Conservation (phyloP, 148 eudicot species). For the Spergularia marina region DNA sequence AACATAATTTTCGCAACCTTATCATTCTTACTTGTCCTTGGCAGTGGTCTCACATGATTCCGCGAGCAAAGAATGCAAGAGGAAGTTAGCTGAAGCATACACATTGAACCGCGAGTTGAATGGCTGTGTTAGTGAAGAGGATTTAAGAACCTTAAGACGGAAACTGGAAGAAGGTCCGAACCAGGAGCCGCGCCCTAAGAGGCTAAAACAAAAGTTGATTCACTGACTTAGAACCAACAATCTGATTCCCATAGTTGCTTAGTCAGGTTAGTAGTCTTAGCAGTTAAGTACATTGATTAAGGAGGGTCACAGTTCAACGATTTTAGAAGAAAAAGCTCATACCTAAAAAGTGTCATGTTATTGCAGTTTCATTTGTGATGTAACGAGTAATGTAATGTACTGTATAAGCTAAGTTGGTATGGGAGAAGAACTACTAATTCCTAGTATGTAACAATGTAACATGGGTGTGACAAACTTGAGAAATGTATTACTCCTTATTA, state of each 20-base stretch:
- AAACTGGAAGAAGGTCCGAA: slow-evolving; percentile 51
- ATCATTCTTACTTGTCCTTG: slow-evolving; percentile 1
- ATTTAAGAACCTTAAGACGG: slow-evolving; percentile 46
- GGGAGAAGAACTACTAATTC: too few species aligned
- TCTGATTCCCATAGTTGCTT: neutral
- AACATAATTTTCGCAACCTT: neutral
- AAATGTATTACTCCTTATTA: too few species aligned
- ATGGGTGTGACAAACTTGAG: too few species aligned
- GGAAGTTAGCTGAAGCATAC: slow-evolving; percentile 71
- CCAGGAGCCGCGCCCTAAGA: slow-evolving; percentile 39
- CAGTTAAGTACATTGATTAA: neutral
- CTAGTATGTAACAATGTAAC: too few species aligned
- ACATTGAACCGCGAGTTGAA: slow-evolving; percentile 60
- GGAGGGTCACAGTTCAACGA: neutral
- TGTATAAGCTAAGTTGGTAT: too few species aligned
- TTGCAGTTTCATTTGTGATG: too few species aligned
- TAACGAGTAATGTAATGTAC: too few species aligned
- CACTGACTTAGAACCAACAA: slow-evolving; percentile 10
- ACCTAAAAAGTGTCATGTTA: too few species aligned
- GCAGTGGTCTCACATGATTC: slow-evolving; percentile 68
- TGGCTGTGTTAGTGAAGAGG: slow-evolving; percentile 57
- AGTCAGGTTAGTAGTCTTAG: neutral
- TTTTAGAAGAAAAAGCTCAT: too few species aligned
- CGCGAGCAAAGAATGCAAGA: slow-evolving; percentile 89
- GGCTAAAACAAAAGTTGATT: slow-evolving; percentile 44